Evolutionary conservation across 495 filamentous ascomycete genomes (phyloP).

Genomic region (Aspergillus taichungensis): DNA sequence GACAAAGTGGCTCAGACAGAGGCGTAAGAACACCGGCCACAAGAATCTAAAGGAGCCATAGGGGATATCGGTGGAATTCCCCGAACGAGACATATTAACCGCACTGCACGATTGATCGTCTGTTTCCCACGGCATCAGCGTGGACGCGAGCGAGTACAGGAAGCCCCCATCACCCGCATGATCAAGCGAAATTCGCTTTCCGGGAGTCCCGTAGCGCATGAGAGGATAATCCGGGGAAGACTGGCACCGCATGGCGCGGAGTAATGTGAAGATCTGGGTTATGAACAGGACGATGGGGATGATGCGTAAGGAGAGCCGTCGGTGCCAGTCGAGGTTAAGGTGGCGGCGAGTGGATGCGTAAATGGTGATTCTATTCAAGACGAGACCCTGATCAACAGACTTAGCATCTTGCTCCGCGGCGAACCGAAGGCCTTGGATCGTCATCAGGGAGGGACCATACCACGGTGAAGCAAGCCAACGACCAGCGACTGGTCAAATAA

Average conservation of each 20-base stretch:
- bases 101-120: conserved; percentile 64
- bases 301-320: conserved; percentile 65
- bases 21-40: conserved; percentile 78
- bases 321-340: conserved; percentile 58
- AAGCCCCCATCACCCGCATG: conserved; percentile 62
- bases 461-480: conserved; percentile 73
- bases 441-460: conserved; percentile 26
- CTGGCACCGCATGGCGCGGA: conserved; percentile 88
- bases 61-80: conserved; percentile 35
- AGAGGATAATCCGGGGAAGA: conserved; percentile 68
- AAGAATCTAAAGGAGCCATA: conserved; percentile 71
- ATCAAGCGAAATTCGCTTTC: conserved; percentile 59
- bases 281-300: conserved; percentile 67
- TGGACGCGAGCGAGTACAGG: conserved; percentile 58
- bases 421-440: too few relatives aligned
- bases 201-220: conserved; percentile 64
- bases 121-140: conserved; percentile 56
- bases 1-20: conserved; percentile 79
- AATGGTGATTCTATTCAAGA: conserved; percentile 86
- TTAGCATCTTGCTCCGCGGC: too few relatives aligned
- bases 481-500: conserved; percentile 92
- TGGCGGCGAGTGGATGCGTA: conserved; percentile 82
- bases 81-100: conserved; percentile 56
- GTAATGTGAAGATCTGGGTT: conserved; percentile 54
- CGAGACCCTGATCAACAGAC: conserved; percentile 46